A percentile compares a stretch with the other conserved stretches of the same genome.
Conservation (phyloP, 2,329 filamentous ascomycete genomes). For the Bipolaris victoriae region DNA sequence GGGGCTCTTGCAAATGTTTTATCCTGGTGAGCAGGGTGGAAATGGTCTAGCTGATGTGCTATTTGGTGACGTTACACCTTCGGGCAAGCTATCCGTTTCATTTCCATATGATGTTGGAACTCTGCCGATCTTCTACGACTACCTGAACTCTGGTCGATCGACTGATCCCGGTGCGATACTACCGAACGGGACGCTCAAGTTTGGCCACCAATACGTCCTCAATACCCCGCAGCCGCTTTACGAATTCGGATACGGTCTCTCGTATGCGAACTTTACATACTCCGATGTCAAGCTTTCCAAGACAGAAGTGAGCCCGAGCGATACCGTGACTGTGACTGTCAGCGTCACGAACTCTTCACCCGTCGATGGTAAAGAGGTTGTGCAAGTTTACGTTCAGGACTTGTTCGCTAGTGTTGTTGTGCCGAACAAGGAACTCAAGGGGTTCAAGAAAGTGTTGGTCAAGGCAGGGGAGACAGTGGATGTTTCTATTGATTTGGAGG, state of each 20-base stretch:
- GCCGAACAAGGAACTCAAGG: slow-evolving; percentile 68
- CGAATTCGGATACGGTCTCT: slow-evolving; percentile 70
- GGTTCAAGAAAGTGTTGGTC: slow-evolving; percentile 70
- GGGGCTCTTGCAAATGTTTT: slow-evolving; percentile 76
- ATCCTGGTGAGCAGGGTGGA: slow-evolving; percentile 72
- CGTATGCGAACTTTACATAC: slow-evolving; percentile 70
- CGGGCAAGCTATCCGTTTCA: slow-evolving; percentile 69
- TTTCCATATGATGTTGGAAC: slow-evolving; percentile 72
- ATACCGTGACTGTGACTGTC: slow-evolving; percentile 65
- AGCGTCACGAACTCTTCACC: slow-evolving; percentile 65
- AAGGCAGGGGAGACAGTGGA: slow-evolving; percentile 65
- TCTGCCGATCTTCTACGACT: slow-evolving; percentile 73
- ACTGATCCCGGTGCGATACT: slow-evolving; percentile 60
- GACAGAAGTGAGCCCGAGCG: slow-evolving; percentile 55
- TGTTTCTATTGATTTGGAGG: slow-evolving; percentile 58
- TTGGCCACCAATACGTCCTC: slow-evolving; percentile 70
- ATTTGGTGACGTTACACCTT: slow-evolving; percentile 66
- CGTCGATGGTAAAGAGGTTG: slow-evolving; percentile 68
- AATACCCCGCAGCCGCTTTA: slow-evolving; percentile 66
- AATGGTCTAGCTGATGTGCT: slow-evolving; percentile 70
- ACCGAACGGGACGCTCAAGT: slow-evolving; percentile 66
- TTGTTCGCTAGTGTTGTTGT: slow-evolving; percentile 67
- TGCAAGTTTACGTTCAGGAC: slow-evolving; percentile 72
- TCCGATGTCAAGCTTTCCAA: slow-evolving; percentile 60
- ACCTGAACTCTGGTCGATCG: slow-evolving; percentile 68